A percentile compares a stretch with the other conserved stretches of the same genome.
phyloP scores from a whole-genome alignment of 164 flowering plant species.

The Taxillus chinensis region DNA sequence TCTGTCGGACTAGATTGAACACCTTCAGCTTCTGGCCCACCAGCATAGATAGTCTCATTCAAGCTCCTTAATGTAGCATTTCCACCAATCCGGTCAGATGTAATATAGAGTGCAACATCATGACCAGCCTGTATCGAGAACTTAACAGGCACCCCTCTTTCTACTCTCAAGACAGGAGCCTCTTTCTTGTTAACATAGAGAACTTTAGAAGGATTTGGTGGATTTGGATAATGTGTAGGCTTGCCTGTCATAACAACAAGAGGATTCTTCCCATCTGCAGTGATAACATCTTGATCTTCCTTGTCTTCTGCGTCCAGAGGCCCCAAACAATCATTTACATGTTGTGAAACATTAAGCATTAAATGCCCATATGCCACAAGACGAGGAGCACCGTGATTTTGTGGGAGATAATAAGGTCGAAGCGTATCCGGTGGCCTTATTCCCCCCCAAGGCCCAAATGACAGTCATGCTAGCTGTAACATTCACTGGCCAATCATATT shows the following conservation, averaged over 20 bases:
- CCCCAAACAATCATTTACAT: constrained; percentile 70
- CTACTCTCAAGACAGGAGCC: constrained; percentile 83
- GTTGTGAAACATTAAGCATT: constrained; percentile 63
- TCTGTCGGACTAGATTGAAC: constrained; percentile 82
- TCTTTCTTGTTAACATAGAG: constrained; percentile 87
- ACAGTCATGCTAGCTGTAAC: constrained; percentile 51
- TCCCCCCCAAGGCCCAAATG: constrained; percentile 84
- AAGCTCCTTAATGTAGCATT: constrained; percentile 74
- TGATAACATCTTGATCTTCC: constrained; percentile 80
- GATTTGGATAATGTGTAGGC: constrained; percentile 75
- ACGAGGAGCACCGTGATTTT: constrained; percentile 63
- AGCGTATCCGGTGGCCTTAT: constrained; percentile 81
- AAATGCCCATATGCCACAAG: constrained; percentile 47
- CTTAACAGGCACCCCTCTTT: constrained; percentile 87
- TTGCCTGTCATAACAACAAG: constrained; percentile 59
- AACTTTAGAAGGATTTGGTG: constrained; percentile 83
- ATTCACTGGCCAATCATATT: constrained; percentile 57
- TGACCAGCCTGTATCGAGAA: constrained; percentile 96
- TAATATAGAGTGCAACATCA: constrained; percentile 82
- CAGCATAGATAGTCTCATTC: constrained; percentile 74
- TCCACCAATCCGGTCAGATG: constrained; percentile 89
- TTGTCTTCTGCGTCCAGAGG: constrained; percentile 80
- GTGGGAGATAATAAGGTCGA: constrained; percentile 79
- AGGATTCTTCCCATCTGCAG: constrained; percentile 64
- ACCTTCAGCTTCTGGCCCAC: constrained; percentile 82